These are phyloP conservation scores for Boletus pseudopeckii DNA, from an alignment of 768 basidiomycete genomes.

Conservation along the genomic window DNA sequence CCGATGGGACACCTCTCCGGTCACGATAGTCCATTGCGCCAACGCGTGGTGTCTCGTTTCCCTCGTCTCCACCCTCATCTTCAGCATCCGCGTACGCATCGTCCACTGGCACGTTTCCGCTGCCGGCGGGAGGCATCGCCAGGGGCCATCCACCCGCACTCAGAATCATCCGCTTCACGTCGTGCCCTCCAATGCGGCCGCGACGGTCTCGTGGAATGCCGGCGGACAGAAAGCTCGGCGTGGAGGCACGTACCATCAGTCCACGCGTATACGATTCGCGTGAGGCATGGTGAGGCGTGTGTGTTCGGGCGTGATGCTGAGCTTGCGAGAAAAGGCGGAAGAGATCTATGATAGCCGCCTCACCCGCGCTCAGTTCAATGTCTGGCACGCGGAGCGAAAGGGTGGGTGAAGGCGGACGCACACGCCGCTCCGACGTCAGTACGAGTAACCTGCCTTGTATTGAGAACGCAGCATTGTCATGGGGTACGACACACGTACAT, in stretches of 20 bases:
- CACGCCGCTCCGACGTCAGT: conserved; percentile 65
- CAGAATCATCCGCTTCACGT: conserved; percentile 29
- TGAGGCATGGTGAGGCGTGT: conserved; percentile 26
- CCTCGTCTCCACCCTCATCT: conserved; percentile 42
- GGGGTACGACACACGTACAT: conserved; percentile 49
- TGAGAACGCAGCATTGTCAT: conserved; percentile 1
- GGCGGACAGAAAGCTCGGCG: conserved; percentile 70
- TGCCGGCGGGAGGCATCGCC: conserved; percentile 8
- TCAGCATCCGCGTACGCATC: conserved; percentile 34
- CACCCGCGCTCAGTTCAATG: conserved; percentile 57
- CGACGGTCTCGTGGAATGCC: conserved; percentile 74
- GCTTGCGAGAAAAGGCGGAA: conserved; percentile 60
- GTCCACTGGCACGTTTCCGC: conserved; percentile 8
- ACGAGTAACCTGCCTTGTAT: conserved; percentile 58
- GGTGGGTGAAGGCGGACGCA: conserved; percentile 53
- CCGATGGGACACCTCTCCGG: neutral
- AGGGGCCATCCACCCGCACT: conserved; percentile 24
- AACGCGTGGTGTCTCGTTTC: conserved; percentile 54
- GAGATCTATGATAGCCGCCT: conserved; percentile 66
- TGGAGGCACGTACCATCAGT: conserved; percentile 26
- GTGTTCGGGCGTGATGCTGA: conserved; percentile 34
- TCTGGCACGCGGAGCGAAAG: conserved; percentile 50
- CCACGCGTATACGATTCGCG: conserved; percentile 27
- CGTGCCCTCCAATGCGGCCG: conserved; percentile 59
- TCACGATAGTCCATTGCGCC: conserved; percentile 41